Evolutionary conservation across 1,284 basidiomycete species (phyloP), one percentile per base, ranked within the genome.

Genomic region (Irpex sp.): DNA sequence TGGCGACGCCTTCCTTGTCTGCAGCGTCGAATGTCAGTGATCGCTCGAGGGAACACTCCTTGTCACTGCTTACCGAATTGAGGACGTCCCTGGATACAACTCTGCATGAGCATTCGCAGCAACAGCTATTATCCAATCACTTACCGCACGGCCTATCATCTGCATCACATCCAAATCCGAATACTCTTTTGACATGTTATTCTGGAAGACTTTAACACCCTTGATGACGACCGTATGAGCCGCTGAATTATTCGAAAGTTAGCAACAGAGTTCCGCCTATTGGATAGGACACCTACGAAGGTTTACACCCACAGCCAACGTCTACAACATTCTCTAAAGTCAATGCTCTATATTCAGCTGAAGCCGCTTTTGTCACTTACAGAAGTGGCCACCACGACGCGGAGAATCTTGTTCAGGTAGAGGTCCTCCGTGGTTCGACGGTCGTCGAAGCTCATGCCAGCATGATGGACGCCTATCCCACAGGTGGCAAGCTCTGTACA

Each of bases 231-330:
- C 92, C 61, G 87, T 87, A 68, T 92, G 90, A 1, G 90, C 89
- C 65, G 91, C 90, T 92, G 63, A 4, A 53, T 21, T 43, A 26
- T 11, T 0, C 15, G n/a, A 13, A n/a, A 55, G 33, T 60, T n/a
- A 50, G 9, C 17, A 3, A 15, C 6, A 6, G 21, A 53, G n/a
- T n/a, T n/a, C n/a, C n/a, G n/a, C n/a, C n/a, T n/a, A 21, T 35
- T 37, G 5, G 33, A 13, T 3, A 58, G 5, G 35, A 15, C 15
- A 76, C 88, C 67, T 70, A 93, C 92, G 92, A 64, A 96, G 77
- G 70, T 96, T 96, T 37, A 96, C 90, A 0, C 94, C 94, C 47
- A 94, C 92, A 2, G 94, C 94, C 46, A 96, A 78, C 8, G 94
- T 96, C 87, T 93, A 62, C 26, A 46, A 57, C 3, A 36, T 11